Base-by-base conservation (phyloP, 805 yeast genomes). In the Saturnispora dispora region DNA sequence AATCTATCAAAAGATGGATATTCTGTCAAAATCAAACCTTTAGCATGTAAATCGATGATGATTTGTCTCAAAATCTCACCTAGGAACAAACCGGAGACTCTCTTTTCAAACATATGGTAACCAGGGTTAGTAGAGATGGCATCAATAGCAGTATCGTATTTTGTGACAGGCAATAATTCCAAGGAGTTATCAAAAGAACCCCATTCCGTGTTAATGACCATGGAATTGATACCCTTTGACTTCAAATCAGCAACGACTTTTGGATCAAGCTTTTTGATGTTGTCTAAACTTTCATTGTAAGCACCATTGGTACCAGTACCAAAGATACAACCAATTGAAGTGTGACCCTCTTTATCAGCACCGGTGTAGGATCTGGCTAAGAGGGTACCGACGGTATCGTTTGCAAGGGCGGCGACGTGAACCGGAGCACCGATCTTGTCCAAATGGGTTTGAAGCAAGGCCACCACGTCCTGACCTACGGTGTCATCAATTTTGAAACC, bases 301-400 rank as follows among this genome's bases (percentile, higher is more conserved):
- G 96, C 96, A 55, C 97, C 97, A 67, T 91, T 91, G 28, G 98
- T 91, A 64, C 99, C 99, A 2, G 99, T 93, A 58, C 99, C 99
- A 62, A 90, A 88, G 56, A 91, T 91, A 55, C 90, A 82, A 46
- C 99, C 98, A 57, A 90, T 74, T 8, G 85, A 77, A 9, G 97
- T 87, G 52, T 81, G 82, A 46, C 93, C 81, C 53, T 80, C 81
- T 47, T 83, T 77, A 54, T 82, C 76, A 20, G 75, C 67, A 37
- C 81, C 75, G 4, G 87, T 73, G 69, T 91, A 91, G 27, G 96
- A 84, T 60, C 96, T 82, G 9, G 96, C 83, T 63, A 91, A 73
- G 55, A 91, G 75, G 11, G 98, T 90, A 42, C 99, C 98, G 17
- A 89, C 96, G 1, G 98, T 93, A 65, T 91, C 99, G 66, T 91